Percentiles rank a stretch among this genome's conserved stretches.
These are phyloP conservation scores for Dendrocalamus sinicus DNA, from an alignment of 176 grass and related monocot species.

Conservation along the genomic window DNA sequence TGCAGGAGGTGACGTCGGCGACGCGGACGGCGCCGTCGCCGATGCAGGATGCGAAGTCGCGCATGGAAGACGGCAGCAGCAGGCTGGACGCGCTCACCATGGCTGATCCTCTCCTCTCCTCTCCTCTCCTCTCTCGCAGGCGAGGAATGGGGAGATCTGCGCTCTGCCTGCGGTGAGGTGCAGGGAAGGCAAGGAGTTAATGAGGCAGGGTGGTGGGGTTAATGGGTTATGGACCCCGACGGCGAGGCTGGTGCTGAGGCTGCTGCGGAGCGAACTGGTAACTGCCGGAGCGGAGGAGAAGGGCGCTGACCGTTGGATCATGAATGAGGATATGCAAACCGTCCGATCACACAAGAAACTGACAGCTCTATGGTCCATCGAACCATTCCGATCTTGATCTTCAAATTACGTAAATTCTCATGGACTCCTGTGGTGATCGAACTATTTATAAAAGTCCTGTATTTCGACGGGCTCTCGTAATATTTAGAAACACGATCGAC, in stretches of 20 bases:
- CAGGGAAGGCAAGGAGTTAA: neutral
- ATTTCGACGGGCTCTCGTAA: too few species aligned
- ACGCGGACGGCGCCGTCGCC: constrained; percentile 67
- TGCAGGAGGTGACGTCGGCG: constrained; percentile 54
- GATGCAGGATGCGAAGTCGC: constrained; percentile 86
- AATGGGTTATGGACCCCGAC: neutral
- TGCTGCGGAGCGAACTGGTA: neutral
- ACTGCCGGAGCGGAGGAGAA: constrained; percentile 32
- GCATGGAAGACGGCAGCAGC: constrained; percentile 62
- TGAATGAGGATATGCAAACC: neutral
- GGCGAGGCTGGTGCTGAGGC: neutral
- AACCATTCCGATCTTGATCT: too few species aligned
- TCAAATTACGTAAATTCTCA: too few species aligned
- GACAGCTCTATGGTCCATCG: too few species aligned
- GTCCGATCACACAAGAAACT: neutral
- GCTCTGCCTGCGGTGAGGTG: neutral
- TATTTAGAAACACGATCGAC: too few species aligned
- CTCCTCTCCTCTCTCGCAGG: too few species aligned
- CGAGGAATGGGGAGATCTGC: neutral
- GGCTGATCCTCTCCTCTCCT: neutral
- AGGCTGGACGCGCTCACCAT: constrained; percentile 74
- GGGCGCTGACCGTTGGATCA: constrained; percentile 16
- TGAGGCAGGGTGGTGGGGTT: neutral
- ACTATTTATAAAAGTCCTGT: too few species aligned
- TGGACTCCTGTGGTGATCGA: too few species aligned